A percentile compares a stretch with the other conserved stretches of the same genome.
These are phyloP conservation scores for Fraxinus velutina DNA, from an alignment of 305 asterid genomes.

Conservation along the genomic window DNA sequence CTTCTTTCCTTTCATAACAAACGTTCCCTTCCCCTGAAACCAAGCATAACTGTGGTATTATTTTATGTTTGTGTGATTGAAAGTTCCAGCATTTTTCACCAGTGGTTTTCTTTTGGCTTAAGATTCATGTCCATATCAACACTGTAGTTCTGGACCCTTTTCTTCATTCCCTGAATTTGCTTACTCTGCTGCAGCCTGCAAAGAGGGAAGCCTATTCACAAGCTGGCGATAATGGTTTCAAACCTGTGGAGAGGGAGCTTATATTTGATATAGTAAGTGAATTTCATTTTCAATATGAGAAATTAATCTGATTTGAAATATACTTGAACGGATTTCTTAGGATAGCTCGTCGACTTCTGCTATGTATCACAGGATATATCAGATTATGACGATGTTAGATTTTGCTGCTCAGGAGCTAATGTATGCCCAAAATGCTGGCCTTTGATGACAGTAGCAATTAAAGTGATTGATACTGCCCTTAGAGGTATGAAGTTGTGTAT, in stretches of 20 bases:
- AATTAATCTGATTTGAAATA: neutral
- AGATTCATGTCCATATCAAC: neutral
- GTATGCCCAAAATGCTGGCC: conserved; percentile 94
- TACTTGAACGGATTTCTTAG: neutral
- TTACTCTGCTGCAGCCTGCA: conserved; percentile 57
- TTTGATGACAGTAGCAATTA: conserved; percentile 84
- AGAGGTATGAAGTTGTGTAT: conserved; percentile 52
- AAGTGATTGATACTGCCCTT: conserved; percentile 84
- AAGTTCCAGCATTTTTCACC: conserved; percentile 9
- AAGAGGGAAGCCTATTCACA: conserved; percentile 84
- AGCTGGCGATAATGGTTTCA: conserved; percentile 64
- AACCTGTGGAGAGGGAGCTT: conserved; percentile 79
- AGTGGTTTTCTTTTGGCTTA: neutral
- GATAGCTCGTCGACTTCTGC: conserved; percentile 15
- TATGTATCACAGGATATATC: conserved; percentile 62
- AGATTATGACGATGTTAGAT: conserved; percentile 92
- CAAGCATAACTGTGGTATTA: neutral
- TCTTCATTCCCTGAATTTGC: conserved; percentile 15
- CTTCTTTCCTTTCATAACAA: neutral
- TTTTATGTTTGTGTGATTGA: neutral
- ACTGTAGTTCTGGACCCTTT: neutral
- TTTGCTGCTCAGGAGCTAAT: conserved; percentile 94
- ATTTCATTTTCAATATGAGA: neutral
- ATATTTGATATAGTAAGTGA: conserved; percentile 84
- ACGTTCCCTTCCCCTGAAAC: neutral